These are phyloP conservation scores for Polytrichum formosum DNA, from an alignment of 225 moss, liverwort and hornwort genomes.

Conservation along the genomic window DNA sequence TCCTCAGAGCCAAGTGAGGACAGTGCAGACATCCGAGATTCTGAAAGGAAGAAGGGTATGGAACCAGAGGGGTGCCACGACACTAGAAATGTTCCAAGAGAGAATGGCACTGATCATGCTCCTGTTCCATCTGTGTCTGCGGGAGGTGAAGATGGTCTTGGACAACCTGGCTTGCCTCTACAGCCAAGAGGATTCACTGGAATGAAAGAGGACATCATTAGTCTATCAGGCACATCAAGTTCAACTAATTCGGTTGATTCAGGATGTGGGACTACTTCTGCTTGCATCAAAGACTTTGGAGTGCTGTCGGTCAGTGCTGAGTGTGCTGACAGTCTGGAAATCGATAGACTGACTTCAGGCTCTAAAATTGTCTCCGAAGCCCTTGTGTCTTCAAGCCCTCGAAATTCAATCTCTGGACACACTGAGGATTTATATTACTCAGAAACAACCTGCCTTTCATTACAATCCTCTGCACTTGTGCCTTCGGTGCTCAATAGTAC, in stretches of 20 bases:
- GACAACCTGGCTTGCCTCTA: neutral
- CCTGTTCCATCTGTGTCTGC: constrained; percentile 5
- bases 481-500: neutral
- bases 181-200: neutral
- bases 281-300: neutral
- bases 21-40: constrained; percentile 1
- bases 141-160: constrained; percentile 5
- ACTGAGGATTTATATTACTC: neutral
- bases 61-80: constrained; percentile 9
- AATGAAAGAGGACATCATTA: neutral
- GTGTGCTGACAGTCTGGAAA: neutral
- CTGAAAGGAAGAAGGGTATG: constrained; percentile 2
- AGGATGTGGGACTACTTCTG: neutral
- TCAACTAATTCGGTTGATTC: too few species aligned
- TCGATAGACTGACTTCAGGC: neutral
- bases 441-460: neutral
- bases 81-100: neutral
- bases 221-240: too few species aligned
- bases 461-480: too few species aligned
- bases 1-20: constrained; percentile 7
- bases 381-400: neutral
- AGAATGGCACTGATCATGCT: constrained; percentile 1
- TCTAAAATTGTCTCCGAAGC: neutral
- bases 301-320: neutral
- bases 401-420: neutral